phyloP scores from a whole-genome alignment of 768 basidiomycete species.

The Chlorophyllum brunneum region DNA sequence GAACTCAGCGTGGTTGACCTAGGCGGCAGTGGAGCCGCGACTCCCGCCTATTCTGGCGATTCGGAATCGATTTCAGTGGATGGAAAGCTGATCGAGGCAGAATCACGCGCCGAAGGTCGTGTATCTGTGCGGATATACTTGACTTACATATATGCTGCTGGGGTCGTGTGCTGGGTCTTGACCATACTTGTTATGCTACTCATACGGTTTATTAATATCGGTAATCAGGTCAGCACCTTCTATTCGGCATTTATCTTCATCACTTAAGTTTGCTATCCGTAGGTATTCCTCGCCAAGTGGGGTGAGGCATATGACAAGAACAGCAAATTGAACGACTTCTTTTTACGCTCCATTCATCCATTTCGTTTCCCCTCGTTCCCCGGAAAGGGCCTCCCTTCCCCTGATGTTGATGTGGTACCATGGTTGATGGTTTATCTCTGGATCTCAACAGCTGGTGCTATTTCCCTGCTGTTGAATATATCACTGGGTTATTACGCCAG shows the following conservation, averaged over 20 bases:
- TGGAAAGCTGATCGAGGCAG: slow-evolving; percentile 60
- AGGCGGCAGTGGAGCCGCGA: neutral
- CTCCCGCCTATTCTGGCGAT: neutral
- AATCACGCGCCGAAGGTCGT: slow-evolving; percentile 62
- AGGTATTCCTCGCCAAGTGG: slow-evolving; percentile 69
- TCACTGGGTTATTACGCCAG: slow-evolving; percentile 66
- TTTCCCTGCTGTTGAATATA: slow-evolving; percentile 51
- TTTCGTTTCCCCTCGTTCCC: slow-evolving; percentile 27
- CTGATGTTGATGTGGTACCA: slow-evolving; percentile 54
- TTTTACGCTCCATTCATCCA: slow-evolving; percentile 16
- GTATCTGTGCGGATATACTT: slow-evolving; percentile 57
- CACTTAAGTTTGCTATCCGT: neutral
- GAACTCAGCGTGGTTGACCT: neutral
- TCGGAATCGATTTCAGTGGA: slow-evolving; percentile 15
- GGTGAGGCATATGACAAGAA: slow-evolving; percentile 57
- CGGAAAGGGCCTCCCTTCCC: slow-evolving; percentile 52
- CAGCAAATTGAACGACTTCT: neutral
- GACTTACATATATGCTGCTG: slow-evolving; percentile 62
- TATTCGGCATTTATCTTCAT: neutral
- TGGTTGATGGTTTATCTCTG: slow-evolving; percentile 64
- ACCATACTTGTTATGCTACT: slow-evolving; percentile 49
- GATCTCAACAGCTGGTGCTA: slow-evolving; percentile 57
- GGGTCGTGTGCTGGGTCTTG: slow-evolving; percentile 49
- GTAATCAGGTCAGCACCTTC: slow-evolving; percentile 45
- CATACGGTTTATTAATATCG: slow-evolving; percentile 52